Conservation (phyloP, 306 rosid species). For the Betula pendula region DNA sequence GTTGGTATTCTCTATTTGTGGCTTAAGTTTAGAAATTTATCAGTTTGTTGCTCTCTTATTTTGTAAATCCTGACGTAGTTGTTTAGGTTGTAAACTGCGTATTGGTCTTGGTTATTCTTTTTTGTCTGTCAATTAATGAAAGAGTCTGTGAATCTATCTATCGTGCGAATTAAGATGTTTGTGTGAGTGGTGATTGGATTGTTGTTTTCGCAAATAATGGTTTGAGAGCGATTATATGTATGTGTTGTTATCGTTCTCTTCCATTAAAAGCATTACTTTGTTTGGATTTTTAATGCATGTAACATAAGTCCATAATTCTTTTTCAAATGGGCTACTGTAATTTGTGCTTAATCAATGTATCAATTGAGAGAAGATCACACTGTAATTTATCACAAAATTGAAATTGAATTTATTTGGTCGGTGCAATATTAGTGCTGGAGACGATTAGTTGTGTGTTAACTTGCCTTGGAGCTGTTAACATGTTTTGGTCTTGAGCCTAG, state of each 20-base stretch:
- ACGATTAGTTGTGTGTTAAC: background rate
- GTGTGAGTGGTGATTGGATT: background rate
- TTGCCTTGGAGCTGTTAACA: background rate
- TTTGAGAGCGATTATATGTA: background rate
- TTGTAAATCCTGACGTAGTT: background rate
- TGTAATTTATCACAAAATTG: background rate
- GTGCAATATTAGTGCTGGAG: background rate
- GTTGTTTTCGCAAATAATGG: background rate
- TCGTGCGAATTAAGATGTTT: background rate
- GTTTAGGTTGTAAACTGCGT: too few species aligned
- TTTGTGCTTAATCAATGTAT: background rate
- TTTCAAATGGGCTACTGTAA: background rate
- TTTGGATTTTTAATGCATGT: background rate
- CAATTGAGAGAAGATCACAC: background rate
- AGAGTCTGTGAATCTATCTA: background rate
- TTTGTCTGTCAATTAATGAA: background rate
- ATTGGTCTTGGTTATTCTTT: background rate
- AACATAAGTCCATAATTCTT: background rate
- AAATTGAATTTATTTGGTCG: background rate
- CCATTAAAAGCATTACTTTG: background rate
- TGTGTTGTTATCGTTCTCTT: background rate
- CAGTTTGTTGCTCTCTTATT: background rate
- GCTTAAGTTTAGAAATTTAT: background rate
- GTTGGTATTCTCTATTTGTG: slow-evolving; percentile 3
- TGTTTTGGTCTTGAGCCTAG: background rate